Evolutionary conservation across 2,329 filamentous ascomycete genomes (phyloP).

Genomic region (Sarocladiaceae sp.): DNA sequence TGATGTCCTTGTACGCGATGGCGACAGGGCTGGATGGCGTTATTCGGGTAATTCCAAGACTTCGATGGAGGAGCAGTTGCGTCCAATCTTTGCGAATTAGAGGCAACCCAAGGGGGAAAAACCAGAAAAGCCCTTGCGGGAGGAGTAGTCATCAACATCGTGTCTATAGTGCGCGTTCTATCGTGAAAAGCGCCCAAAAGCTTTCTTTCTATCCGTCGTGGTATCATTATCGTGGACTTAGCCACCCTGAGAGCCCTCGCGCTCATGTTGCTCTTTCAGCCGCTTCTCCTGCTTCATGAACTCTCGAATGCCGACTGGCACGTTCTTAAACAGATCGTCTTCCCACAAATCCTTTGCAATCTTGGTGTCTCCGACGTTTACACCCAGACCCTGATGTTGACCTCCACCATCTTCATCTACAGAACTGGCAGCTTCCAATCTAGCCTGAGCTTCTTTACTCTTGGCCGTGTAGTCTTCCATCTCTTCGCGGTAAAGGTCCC

Average conservation of each 20-base stretch:
- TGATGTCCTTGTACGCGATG: conserved; percentile 2
- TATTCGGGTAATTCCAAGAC: conserved; percentile 4
- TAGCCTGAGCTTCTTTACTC: conserved; percentile 54
- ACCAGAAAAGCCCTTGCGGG: neutral
- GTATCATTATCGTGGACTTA: conserved; percentile 19
- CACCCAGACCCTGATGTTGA: conserved; percentile 35
- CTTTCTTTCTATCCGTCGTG: no score
- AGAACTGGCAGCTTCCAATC: conserved; percentile 47
- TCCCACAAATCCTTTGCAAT: conserved; percentile 49
- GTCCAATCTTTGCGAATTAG: no score
- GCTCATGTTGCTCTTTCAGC: conserved; percentile 66
- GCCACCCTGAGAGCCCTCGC: conserved; percentile 45
- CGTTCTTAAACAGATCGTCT: conserved; percentile 66
- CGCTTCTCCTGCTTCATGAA: conserved; percentile 98
- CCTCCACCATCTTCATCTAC: conserved; percentile 34
- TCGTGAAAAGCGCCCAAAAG: neutral
- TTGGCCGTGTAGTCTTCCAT: conserved; percentile 79
- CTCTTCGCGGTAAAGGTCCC: conserved; percentile 87
- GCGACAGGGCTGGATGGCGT: conserved; percentile 2
- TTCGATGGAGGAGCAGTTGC: no score
- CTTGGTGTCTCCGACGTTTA: conserved; percentile 29
- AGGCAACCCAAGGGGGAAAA: neutral
- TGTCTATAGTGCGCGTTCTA: conserved; percentile 6
- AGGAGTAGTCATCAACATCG: conserved; percentile 1
- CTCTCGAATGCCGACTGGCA: conserved; percentile 88